A percentile compares a stretch with the other conserved stretches of the same genome.
phyloP scores from a whole-genome alignment of 106 monocot genomes.

The Ottelia alismoides region DNA sequence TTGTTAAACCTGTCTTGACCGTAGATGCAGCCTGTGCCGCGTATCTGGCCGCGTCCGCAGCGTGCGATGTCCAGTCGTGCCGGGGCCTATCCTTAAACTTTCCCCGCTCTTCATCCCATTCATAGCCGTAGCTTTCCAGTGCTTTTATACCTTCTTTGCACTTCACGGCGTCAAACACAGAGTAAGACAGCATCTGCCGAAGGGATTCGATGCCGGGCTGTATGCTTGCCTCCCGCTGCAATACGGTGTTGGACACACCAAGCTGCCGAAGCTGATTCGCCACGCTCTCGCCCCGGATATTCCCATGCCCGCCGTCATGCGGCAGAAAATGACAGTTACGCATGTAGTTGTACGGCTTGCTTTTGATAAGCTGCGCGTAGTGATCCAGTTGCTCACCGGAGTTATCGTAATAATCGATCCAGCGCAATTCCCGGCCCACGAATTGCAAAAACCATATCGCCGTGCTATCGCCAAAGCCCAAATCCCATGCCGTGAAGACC shows the following conservation, averaged over 20 bases:
- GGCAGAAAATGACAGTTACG: not conserved
- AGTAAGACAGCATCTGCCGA: not conserved
- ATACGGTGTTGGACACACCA: too few relatives aligned
- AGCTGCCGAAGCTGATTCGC: too few relatives aligned
- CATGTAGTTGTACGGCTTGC: not conserved
- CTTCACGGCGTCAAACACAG: not conserved
- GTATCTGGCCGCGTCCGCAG: too few relatives aligned
- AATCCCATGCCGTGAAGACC: not conserved
- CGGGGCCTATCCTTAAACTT: not conserved
- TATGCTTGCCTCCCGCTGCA: too few relatives aligned
- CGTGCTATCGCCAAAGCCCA: not conserved
- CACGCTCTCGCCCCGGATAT: too few relatives aligned
- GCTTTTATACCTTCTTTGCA: not conserved
- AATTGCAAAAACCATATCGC: not conserved
- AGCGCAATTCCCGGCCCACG: not conserved
- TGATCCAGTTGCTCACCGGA: not conserved
- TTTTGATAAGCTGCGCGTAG: not conserved
- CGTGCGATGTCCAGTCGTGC: not conserved
- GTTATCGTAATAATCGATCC: not conserved
- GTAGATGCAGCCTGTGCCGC: too few relatives aligned
- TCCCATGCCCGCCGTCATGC: too few relatives aligned
- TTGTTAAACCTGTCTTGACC: too few relatives aligned
- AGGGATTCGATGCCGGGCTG: not conserved
- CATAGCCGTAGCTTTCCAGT: not conserved
- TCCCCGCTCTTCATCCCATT: not conserved